Conservation (phyloP, 2,329 filamentous ascomycete genomes). For the Pseudogymnoascus sp. region DNA sequence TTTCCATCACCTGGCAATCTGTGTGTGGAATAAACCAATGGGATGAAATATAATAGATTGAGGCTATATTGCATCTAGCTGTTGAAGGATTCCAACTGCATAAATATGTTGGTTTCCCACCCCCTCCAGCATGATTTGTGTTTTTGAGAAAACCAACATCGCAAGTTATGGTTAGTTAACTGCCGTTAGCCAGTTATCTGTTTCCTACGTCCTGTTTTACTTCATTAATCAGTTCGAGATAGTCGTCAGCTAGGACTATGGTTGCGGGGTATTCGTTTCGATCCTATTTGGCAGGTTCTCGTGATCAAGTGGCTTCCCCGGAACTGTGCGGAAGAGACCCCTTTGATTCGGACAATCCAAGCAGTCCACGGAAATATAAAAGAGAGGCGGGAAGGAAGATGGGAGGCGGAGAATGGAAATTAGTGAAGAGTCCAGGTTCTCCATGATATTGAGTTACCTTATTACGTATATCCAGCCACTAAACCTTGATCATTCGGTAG, state of each 20-base stretch:
- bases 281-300: neutral
- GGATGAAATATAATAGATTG: neutral
- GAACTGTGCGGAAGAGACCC: no score
- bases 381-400: no score
- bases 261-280: neutral
- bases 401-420: no score
- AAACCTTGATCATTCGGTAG: neutral
- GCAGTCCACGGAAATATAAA: no score
- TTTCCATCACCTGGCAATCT: neutral
- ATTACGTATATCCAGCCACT: no score
- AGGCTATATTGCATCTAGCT: neutral
- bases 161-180: neutral
- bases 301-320: no score
- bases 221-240: neutral
- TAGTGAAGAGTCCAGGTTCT: no score
- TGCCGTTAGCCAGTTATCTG: neutral
- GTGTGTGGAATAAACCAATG: neutral
- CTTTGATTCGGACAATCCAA: no score
- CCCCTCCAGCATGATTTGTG: no score
- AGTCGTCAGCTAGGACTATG: neutral
- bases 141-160: neutral
- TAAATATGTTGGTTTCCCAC: no score
- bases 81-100: neutral
- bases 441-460: no score
- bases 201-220: neutral